Evolutionary conservation across 2,329 filamentous ascomycete genomes (phyloP).

Genomic region (Ramularia collo-cygni): DNA sequence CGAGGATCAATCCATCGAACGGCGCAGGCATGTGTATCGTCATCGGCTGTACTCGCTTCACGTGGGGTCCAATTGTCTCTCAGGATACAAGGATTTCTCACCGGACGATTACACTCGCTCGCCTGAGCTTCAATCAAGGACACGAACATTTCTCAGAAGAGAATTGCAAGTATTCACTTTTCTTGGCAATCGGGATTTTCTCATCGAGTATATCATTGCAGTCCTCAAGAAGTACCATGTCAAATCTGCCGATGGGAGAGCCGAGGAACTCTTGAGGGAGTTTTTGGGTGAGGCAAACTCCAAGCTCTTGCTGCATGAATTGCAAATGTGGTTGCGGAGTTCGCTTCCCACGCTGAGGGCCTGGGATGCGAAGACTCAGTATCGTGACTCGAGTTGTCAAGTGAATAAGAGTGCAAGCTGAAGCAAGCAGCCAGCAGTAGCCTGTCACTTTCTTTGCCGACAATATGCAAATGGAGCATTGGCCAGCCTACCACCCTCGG

Average conservation of each 20-base stretch:
- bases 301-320: conserved; percentile 73
- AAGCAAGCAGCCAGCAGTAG: too few relatives aligned
- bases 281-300: conserved; percentile 71
- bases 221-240: conserved; percentile 78
- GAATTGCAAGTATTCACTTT: conserved; percentile 81
- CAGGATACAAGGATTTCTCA: conserved; percentile 66
- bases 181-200: conserved; percentile 58
- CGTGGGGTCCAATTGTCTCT: conserved; percentile 73
- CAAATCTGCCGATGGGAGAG: conserved; percentile 69
- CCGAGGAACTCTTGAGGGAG: conserved; percentile 70
- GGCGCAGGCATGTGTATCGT: conserved; percentile 66
- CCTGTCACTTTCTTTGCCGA: too few relatives aligned
- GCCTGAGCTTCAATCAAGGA: conserved; percentile 63
- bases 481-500: too few relatives aligned
- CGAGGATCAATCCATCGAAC: conserved; percentile 40
- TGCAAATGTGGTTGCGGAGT: conserved; percentile 75
- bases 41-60: conserved; percentile 69
- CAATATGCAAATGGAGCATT: too few relatives aligned
- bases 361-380: conserved; percentile 79
- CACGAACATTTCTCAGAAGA: conserved; percentile 72
- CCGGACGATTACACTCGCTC: conserved; percentile 59
- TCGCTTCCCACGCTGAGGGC: conserved; percentile 64
- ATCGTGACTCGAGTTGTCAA: too few relatives aligned
- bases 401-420: too few relatives aligned
- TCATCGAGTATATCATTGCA: conserved; percentile 78